Base-by-base conservation (phyloP, 1,284 basidiomycete genomes). In the Mrakiaceae sp. region DNA sequence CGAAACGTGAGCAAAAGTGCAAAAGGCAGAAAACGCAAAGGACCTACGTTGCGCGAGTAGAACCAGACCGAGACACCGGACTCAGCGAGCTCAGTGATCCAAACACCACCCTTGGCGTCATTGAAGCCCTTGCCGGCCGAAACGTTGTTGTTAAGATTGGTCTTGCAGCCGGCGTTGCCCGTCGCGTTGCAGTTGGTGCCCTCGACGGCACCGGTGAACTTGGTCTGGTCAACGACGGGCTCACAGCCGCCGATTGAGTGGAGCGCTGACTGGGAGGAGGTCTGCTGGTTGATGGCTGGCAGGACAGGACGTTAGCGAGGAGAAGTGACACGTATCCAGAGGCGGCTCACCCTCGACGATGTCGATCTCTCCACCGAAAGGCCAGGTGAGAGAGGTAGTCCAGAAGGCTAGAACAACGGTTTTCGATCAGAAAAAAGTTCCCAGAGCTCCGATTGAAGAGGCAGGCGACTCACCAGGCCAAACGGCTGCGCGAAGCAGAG, bases 31-130 rank as follows among this genome's bases (percentile, higher is more conserved):
- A 50, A 87, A 81, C 62, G 79, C 75, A 74, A 87, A 85, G 77
- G 87, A 88, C 88, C 88, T 90, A 90, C 80, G 5, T 82, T 84
- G 69, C 76, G 68, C 71, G 44, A n/a, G 46, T 40, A 39, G 52
- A 64, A 64, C 54, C 58, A 60, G 54, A 63, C 57, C 54, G 27
- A 43, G 46, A 63, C 49, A 12, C 58, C 48, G 3, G 47, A 46
- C 61, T 56, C 54, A 3, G 61, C 61, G 47, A 63, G 54, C 61
- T 63, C 61, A 46, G 47, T 56, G n/a, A 63, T 49, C 54, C 54
- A 63, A 42, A 56, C 63, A 52, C 63, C 63, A 46, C 63, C 63
- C 4, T 58, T 58, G 40, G 16, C 47, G 8, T 9, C 4, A 39
- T 54, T 56, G 39, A 64, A 64, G 12, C 40, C 54, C 6, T 4